These are phyloP conservation scores for Trifolium dubium DNA, from an alignment of 306 rosid species.

Conservation along the genomic window DNA sequence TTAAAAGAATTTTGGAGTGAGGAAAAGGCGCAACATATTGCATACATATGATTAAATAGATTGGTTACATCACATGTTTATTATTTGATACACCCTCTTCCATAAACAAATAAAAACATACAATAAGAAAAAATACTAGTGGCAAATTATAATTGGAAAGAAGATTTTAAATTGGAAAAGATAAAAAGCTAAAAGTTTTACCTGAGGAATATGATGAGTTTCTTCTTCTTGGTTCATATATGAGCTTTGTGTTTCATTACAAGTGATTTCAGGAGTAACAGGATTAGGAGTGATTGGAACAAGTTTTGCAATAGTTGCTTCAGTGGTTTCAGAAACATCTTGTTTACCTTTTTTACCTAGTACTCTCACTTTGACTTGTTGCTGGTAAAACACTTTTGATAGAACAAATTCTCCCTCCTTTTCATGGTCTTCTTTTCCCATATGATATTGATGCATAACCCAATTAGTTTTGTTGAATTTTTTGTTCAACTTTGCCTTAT, in stretches of 20 bases:
- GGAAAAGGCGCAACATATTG: too few species aligned
- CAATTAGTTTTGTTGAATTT: slow-evolving; percentile 1
- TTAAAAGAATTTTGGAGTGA: too few species aligned
- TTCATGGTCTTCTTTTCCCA: too few species aligned
- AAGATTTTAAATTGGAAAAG: not conserved
- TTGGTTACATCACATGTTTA: not conserved
- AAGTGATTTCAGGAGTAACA: slow-evolving; percentile 61
- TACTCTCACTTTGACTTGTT: too few species aligned
- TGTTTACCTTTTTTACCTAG: too few species aligned
- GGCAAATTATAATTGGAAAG: slow-evolving; percentile 1
- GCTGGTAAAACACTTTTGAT: too few species aligned
- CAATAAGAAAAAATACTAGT: not conserved
- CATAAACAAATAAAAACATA: slow-evolving; percentile 22
- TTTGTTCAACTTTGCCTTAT: slow-evolving; percentile 47
- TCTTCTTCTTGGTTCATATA: slow-evolving; percentile 51
- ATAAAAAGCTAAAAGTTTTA: slow-evolving; percentile 7
- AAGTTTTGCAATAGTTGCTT: slow-evolving; percentile 38
- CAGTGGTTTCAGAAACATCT: too few species aligned
- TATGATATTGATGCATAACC: too few species aligned
- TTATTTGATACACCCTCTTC: slow-evolving; percentile 2
- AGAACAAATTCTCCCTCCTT: too few species aligned
- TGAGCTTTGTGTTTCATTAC: slow-evolving; percentile 43
- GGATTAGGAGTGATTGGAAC: slow-evolving; percentile 73
- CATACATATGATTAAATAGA: too few species aligned
- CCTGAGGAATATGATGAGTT: slow-evolving; percentile 49